Evolutionary conservation across 108 stramenopile species (phyloP).

Genomic region (Cylindrotheca fusiformis): DNA sequence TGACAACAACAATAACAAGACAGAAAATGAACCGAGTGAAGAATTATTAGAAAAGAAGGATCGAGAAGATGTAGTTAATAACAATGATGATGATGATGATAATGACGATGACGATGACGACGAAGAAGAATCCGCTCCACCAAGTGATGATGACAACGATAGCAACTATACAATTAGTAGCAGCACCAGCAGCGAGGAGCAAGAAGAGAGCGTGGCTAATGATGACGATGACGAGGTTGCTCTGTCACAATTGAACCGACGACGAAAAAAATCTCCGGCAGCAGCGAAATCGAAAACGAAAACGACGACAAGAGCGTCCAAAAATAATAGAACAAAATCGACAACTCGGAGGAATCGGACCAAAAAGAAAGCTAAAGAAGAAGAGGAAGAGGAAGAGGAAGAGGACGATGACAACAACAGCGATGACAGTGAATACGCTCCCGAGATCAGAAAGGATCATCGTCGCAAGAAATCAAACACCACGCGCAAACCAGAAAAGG

Average conservation of each 20-base stretch:
- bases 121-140: not conserved
- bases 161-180: not conserved
- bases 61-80: not conserved
- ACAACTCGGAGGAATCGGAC: not conserved
- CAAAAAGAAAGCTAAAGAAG: not conserved
- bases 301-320: too few species aligned
- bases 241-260: not conserved
- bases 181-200: not conserved
- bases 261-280: too few species aligned
- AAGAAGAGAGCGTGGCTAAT: not conserved
- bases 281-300: too few species aligned
- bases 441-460: too few species aligned
- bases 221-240: slow-evolving; percentile 1
- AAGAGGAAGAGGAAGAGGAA: not conserved
- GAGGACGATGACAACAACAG: not conserved
- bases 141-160: not conserved
- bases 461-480: too few species aligned
- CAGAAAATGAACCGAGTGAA: not conserved
- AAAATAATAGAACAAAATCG: too few species aligned
- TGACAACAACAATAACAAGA: not conserved
- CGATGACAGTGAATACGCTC: too few species aligned
- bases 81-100: not conserved
- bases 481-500: too few species aligned
- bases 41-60: not conserved
- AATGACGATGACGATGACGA: slow-evolving; percentile 7